These are phyloP conservation scores for Ustilago vetiveriae DNA, from an alignment of 1,284 basidiomycete genomes.

Conservation along the genomic window DNA sequence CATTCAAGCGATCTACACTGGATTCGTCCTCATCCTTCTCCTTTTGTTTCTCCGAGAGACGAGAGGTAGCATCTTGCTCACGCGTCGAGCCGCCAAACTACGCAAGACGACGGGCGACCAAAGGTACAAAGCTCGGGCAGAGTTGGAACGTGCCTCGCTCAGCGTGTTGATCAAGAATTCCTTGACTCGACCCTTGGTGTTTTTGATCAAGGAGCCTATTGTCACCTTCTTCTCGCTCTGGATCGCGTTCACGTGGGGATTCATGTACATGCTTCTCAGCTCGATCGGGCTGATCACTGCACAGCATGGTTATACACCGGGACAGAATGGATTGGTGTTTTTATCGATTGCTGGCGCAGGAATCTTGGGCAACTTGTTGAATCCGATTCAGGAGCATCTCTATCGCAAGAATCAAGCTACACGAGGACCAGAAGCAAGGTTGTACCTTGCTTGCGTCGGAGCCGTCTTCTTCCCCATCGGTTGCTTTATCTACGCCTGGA, in stretches of 20 bases:
- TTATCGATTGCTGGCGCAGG: conserved; percentile 46
- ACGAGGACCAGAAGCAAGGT: conserved; percentile 69
- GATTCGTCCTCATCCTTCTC: conserved; percentile 41
- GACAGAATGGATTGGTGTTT: conserved; percentile 66
- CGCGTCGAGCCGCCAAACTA: conserved; percentile 65
- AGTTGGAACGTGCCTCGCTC: conserved; percentile 74
- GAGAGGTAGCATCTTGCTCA: conserved; percentile 68
- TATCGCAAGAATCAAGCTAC: conserved; percentile 30
- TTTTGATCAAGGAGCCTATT: conserved; percentile 76
- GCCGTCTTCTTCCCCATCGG: conserved; percentile 54
- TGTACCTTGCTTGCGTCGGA: conserved; percentile 68
- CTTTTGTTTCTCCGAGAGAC: conserved; percentile 64
- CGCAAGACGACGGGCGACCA: conserved; percentile 71
- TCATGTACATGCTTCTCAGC: conserved; percentile 74
- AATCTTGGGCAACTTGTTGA: conserved; percentile 75
- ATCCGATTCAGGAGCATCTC: conserved; percentile 67
- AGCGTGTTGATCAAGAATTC: conserved; percentile 74
- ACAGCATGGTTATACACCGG: conserved; percentile 74
- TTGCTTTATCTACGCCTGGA: conserved; percentile 67
- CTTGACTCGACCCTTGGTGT: conserved; percentile 74
- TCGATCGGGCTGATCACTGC: conserved; percentile 68
- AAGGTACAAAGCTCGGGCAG: conserved; percentile 74
- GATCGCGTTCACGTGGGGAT: conserved; percentile 74
- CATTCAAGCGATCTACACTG: conserved; percentile 69
- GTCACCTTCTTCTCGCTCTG: conserved; percentile 71